These are phyloP conservation scores for Margaritispora aquatica DNA, from an alignment of 495 filamentous ascomycete species.

Conservation along the genomic window DNA sequence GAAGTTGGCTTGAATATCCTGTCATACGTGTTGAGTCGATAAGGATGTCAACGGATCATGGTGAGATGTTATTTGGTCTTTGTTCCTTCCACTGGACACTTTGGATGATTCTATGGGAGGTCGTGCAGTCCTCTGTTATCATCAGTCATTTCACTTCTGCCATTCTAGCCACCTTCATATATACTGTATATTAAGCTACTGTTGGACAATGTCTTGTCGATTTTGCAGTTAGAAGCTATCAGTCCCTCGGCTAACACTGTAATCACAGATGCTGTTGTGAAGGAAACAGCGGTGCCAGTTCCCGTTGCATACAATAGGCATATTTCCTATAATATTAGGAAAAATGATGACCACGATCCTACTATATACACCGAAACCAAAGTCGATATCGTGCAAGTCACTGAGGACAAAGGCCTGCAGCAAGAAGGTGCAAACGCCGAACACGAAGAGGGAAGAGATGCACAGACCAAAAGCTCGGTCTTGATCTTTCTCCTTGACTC, in stretches of 20 bases:
- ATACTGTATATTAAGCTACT: too few relatives aligned
- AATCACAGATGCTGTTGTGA: background rate
- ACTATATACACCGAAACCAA: conserved; percentile 2
- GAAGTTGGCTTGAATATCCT: background rate
- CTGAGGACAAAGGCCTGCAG: background rate
- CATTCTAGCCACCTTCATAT: too few relatives aligned
- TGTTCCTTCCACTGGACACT: background rate
- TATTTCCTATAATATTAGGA: background rate
- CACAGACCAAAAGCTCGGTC: background rate
- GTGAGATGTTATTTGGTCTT: background rate
- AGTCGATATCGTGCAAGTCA: background rate
- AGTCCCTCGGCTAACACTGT: background rate
- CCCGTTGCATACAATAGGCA: conserved; percentile 4
- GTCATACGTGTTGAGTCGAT: background rate
- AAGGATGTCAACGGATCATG: background rate
- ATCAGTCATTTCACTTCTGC: too few relatives aligned
- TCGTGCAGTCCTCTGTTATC: too few relatives aligned
- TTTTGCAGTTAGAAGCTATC: too few relatives aligned
- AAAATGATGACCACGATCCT: background rate
- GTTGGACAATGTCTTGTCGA: too few relatives aligned
- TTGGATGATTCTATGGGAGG: background rate
- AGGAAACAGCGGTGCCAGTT: background rate
- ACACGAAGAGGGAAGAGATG: background rate
- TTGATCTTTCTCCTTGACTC: conserved; percentile 9
- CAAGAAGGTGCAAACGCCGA: background rate